Conservation (phyloP, 2,329 filamentous ascomycete species). For the Nectriaceae sp. region DNA sequence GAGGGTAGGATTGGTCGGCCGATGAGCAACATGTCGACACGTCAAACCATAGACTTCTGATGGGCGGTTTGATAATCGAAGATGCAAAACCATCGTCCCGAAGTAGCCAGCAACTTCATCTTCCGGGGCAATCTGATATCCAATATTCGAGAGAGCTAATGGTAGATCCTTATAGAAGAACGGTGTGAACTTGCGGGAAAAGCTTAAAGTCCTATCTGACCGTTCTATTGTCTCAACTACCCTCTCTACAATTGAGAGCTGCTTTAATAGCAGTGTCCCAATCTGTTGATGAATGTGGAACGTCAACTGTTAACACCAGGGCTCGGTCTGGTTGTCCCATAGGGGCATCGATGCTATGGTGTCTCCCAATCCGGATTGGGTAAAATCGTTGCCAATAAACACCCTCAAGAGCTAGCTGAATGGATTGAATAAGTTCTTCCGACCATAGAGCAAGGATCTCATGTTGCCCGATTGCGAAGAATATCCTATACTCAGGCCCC, state of each 20-base stretch:
- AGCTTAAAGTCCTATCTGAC: no score
- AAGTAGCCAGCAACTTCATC: background rate
- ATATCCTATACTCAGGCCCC: background rate
- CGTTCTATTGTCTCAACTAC: no score
- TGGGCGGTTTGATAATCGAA: background rate
- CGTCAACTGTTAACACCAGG: background rate
- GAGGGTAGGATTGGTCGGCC: background rate
- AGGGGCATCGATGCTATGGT: background rate
- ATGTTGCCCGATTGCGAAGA: background rate
- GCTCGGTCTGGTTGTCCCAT: background rate
- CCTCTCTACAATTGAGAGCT: background rate
- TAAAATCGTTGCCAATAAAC: background rate
- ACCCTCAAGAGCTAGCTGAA: background rate
- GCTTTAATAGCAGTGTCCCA: background rate
- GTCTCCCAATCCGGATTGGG: background rate
- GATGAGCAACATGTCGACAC: background rate
- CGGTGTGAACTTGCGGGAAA: no score
- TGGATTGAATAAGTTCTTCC: background rate
- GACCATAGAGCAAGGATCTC: background rate
- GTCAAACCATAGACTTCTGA: background rate
- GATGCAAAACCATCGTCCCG: background rate
- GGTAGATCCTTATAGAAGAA: background rate
- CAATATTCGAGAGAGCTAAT: background rate
- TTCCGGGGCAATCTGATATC: background rate
- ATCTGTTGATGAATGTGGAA: background rate